Conservation (phyloP, 2,329 filamentous ascomycete genomes). For the Pyricularia sp. region DNA sequence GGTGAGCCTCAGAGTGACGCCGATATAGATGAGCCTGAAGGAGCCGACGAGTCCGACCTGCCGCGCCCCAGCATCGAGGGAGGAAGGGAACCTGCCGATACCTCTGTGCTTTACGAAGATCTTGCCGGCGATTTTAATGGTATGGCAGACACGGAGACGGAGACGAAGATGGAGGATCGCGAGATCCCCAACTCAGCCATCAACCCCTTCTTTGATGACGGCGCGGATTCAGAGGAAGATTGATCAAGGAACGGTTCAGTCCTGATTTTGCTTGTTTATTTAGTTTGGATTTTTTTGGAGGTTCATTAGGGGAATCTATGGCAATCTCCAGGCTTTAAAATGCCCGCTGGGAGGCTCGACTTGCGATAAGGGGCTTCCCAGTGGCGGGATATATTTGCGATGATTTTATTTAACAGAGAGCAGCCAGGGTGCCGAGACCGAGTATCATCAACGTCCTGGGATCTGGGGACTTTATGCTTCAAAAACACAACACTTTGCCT, state of each 20-base stretch:
- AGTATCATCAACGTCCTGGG: not conserved
- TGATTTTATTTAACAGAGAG: not conserved
- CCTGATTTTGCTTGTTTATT: not conserved
- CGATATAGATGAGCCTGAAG: not conserved
- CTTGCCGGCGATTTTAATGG: not conserved
- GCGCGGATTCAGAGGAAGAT: not conserved
- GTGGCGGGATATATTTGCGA: not conserved
- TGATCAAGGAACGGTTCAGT: not conserved
- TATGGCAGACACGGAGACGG: not conserved
- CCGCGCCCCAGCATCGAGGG: not conserved
- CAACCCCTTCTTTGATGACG: not conserved
- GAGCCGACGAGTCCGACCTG: not conserved
- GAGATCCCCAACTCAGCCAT: no score
- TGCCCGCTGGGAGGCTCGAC: not conserved
- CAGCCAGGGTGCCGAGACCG: not conserved
- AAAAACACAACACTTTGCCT: not conserved
- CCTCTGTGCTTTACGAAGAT: not conserved
- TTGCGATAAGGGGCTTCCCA: not conserved
- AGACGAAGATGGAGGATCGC: no score
- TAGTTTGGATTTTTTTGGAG: not conserved
- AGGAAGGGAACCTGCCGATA: not conserved
- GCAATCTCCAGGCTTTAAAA: not conserved
- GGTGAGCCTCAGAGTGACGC: not conserved
- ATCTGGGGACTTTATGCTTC: not conserved
- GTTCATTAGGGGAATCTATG: not conserved